A percentile compares a stretch with the other conserved stretches of the same genome.
Conservation (phyloP, 2,329 filamentous ascomycete genomes). For the Uncinocarpus reesii region DNA sequence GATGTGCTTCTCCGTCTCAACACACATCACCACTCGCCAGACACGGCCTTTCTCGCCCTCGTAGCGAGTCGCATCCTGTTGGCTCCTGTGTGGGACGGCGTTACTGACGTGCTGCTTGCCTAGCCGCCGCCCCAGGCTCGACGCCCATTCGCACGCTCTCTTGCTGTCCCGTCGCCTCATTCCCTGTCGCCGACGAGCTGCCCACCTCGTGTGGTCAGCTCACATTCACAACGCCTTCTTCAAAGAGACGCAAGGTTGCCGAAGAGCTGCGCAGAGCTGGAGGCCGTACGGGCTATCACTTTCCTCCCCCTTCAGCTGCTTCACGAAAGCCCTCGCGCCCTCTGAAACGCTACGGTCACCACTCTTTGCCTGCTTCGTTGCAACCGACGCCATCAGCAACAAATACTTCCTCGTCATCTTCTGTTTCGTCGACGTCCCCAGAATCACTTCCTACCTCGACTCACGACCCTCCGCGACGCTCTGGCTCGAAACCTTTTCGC, state of each 20-base stretch:
- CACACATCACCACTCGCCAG: neutral
- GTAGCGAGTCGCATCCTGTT: constrained; percentile 17
- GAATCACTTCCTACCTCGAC: neutral
- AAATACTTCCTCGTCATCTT: constrained; percentile 15
- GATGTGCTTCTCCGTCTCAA: too few species aligned
- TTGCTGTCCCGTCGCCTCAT: neutral
- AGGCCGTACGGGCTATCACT: constrained; percentile 22
- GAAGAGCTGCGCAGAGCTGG: constrained; percentile 34
- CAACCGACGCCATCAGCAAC: constrained; percentile 9
- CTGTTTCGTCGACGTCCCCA: constrained; percentile 28
- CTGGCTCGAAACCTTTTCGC: too few species aligned
- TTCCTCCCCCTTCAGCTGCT: constrained; percentile 14
- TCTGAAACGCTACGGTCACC: constrained; percentile 16
- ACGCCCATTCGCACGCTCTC: neutral
- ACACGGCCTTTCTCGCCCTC: neutral
- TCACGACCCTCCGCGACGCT: neutral
- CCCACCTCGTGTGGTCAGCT: constrained; percentile 36
- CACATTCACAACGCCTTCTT: constrained; percentile 42
- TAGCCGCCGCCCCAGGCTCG: neutral
- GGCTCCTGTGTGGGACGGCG: constrained; percentile 29
- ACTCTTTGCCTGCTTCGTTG: constrained; percentile 25
- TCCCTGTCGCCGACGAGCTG: constrained; percentile 28
- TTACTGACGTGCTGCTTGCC: neutral
- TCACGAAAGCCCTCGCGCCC: constrained; percentile 10
- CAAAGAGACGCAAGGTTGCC: constrained; percentile 41